Evolutionary conservation across 2,329 filamentous ascomycete species (phyloP).

Genomic region (Aspergillus pseudoterreus): DNA sequence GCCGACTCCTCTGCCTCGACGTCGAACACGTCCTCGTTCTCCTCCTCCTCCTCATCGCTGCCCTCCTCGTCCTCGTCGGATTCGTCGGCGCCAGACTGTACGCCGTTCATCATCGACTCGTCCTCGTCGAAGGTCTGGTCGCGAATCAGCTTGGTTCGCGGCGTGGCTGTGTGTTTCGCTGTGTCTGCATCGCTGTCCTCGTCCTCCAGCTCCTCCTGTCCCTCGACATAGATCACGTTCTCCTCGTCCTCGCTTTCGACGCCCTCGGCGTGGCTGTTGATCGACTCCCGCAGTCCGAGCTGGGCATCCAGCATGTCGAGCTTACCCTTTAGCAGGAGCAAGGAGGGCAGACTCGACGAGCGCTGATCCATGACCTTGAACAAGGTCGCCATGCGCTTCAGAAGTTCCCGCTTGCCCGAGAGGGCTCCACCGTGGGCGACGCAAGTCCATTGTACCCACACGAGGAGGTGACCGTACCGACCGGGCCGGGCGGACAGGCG

Average conservation of each 20-base stretch:
- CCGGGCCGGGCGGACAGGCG: conserved; percentile 83
- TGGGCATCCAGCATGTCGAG: conserved; percentile 91
- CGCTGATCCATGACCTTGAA: conserved; percentile 86
- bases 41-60: conserved; percentile 50
- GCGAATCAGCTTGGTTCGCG: conserved; percentile 35
- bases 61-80: conserved; percentile 54
- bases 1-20: conserved; percentile 43
- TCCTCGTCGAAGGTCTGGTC: conserved; percentile 40
- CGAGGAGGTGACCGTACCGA: conserved; percentile 82
- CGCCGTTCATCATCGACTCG: conserved; percentile 39
- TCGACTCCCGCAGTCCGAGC: conserved; percentile 70
- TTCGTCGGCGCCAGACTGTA: conserved; percentile 34
- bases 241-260: conserved; percentile 58
- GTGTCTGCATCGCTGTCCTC: conserved; percentile 32
- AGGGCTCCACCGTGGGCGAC: conserved; percentile 89
- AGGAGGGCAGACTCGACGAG: conserved; percentile 72
- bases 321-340: conserved; percentile 89
- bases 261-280: conserved; percentile 51
- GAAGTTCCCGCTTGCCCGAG: conserved; percentile 77
- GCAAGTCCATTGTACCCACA: conserved; percentile 94
- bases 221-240: conserved; percentile 84
- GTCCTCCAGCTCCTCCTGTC: conserved; percentile 60
- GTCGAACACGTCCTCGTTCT: conserved; percentile 40
- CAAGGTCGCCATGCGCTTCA: conserved; percentile 72
- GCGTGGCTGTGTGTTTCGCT: conserved; percentile 21